A percentile compares a stretch with the other conserved stretches of the same genome.
Conservation (phyloP, 2,329 filamentous ascomycete species). For the Aspergillus sp. region DNA sequence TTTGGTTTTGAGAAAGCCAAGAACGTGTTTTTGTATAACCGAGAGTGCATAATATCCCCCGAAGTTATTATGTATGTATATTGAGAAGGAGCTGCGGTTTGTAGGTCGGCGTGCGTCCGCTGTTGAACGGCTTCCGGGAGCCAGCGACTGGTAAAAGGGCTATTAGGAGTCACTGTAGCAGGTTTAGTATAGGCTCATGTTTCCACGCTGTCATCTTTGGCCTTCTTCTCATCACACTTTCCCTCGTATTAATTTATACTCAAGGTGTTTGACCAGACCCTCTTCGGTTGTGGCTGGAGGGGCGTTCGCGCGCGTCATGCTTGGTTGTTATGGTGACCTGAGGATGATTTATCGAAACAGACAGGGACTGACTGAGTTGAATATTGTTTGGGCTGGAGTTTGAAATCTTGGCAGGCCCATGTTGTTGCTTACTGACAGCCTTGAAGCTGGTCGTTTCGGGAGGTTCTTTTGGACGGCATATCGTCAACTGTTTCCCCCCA, state of each 20-base stretch:
- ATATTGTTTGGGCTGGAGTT: not conserved
- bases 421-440: not conserved
- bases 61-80: conserved; percentile 49
- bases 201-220: conserved; percentile 20
- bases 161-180: conserved; percentile 6
- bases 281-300: not conserved
- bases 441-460: not conserved
- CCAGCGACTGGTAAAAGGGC: conserved; percentile 9
- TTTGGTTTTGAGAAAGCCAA: conserved; percentile 40
- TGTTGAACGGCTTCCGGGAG: not conserved
- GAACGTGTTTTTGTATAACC: conserved; percentile 44
- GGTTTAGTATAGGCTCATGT: conserved; percentile 14
- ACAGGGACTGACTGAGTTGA: not conserved
- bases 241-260: conserved; percentile 21
- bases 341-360: not conserved
- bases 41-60: conserved; percentile 43
- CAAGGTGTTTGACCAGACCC: not conserved
- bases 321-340: not conserved
- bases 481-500: too few species aligned
- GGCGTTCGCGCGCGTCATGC: not conserved
- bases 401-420: not conserved
- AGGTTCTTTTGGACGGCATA: too few species aligned
- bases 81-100: conserved; percentile 38
- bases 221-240: conserved; percentile 12
- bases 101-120: conserved; percentile 30